Conservation (phyloP, 352 stramenopile genomes). For the Pythium brassicae region DNA sequence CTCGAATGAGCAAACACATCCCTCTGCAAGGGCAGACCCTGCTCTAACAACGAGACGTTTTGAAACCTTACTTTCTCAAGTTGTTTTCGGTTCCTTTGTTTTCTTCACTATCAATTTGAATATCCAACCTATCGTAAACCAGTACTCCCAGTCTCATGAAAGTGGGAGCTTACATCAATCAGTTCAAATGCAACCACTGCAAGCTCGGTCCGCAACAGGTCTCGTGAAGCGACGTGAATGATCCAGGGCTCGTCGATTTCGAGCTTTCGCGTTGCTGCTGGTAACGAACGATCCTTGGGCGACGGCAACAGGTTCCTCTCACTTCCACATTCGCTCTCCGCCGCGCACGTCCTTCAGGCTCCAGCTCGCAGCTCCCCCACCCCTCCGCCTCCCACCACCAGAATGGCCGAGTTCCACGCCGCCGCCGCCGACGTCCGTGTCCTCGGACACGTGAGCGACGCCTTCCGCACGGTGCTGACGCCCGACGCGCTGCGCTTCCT, state of each 20-base stretch:
- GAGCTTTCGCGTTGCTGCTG: not conserved
- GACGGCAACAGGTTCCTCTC: not conserved
- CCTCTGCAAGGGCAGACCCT: not conserved
- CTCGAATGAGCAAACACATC: not conserved
- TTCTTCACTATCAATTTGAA: too few relatives aligned
- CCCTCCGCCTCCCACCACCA: not conserved
- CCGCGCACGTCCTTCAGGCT: constrained; percentile 6
- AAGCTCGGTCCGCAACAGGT: too few relatives aligned
- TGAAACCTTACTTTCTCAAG: too few relatives aligned
- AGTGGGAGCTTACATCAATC: too few relatives aligned
- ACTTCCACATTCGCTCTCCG: constrained; percentile 13
- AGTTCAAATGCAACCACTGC: too few relatives aligned
- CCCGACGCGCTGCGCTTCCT: constrained; percentile 91
- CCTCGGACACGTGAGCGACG: constrained; percentile 74
- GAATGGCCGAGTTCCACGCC: constrained; percentile 46
- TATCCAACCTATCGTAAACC: too few relatives aligned
- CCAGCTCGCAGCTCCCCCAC: not conserved
- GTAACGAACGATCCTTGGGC: too few relatives aligned
- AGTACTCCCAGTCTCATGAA: too few relatives aligned
- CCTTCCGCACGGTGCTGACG: constrained; percentile 83
- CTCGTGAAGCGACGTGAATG: not conserved
- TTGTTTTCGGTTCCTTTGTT: too few relatives aligned
- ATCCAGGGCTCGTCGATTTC: not conserved
- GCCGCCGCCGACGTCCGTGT: constrained; percentile 75
- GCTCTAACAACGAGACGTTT: not conserved